A percentile compares a stretch with the other conserved stretches of the same genome.
Evolutionary conservation across 1,139 yeast genomes (phyloP).

Genomic region (Candida sp.): DNA sequence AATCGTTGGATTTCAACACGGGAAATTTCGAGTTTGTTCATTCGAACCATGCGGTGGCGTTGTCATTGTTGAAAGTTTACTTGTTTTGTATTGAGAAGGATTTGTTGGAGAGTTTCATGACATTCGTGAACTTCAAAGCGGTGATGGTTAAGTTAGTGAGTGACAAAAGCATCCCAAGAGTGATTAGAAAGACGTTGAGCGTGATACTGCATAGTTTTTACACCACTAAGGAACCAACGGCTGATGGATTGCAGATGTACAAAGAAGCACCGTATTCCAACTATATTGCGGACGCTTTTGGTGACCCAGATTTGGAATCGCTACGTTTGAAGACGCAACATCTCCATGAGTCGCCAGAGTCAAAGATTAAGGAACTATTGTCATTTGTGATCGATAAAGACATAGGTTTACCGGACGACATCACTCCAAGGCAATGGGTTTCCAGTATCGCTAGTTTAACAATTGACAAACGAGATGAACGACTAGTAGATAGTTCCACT

Average conservation of each 20-base stretch:
- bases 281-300: slow-evolving; percentile 20
- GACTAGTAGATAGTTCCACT: slow-evolving; percentile 15
- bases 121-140: slow-evolving; percentile 15
- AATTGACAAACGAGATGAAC: slow-evolving; percentile 6
- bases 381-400: not conserved
- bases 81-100: slow-evolving; percentile 22
- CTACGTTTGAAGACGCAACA: slow-evolving; percentile 5
- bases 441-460: slow-evolving; percentile 14
- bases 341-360: not conserved
- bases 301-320: slow-evolving; percentile 17
- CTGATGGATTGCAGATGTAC: slow-evolving; percentile 15
- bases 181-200: slow-evolving; percentile 22
- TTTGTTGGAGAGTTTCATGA: slow-evolving; percentile 21
- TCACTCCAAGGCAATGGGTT: not conserved
- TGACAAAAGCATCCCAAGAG: slow-evolving; percentile 14
- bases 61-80: slow-evolving; percentile 27
- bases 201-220: slow-evolving; percentile 22
- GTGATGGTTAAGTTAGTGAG: slow-evolving; percentile 7
- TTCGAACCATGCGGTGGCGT: slow-evolving; percentile 23
- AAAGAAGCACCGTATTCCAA: slow-evolving; percentile 20
- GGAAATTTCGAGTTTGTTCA: slow-evolving; percentile 9
- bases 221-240: slow-evolving; percentile 9
- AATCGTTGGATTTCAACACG: not conserved
- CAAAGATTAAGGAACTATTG: not conserved
- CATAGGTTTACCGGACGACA: too few relatives aligned